Evolutionary conservation across 805 yeast genomes (phyloP).

Genomic region (Candida argentea): DNA sequence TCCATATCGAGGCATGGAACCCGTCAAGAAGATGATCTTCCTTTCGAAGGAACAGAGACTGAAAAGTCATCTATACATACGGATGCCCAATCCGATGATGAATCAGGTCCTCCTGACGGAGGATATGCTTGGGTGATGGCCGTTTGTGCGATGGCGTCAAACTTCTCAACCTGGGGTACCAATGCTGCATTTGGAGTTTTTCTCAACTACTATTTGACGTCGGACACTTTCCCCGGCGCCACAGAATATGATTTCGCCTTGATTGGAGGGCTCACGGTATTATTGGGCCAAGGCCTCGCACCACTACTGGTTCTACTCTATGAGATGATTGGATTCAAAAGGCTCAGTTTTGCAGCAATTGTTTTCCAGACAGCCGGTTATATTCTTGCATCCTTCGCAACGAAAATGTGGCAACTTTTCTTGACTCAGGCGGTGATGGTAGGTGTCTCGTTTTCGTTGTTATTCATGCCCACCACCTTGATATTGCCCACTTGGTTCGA

Average conservation of each 20-base stretch:
- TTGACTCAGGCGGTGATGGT: constrained; percentile 43
- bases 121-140: constrained; percentile 47
- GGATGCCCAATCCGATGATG: neutral
- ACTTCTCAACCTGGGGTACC: constrained; percentile 49
- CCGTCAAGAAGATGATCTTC: constrained; percentile 2
- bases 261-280: constrained; percentile 41
- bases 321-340: constrained; percentile 40
- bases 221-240: constrained; percentile 30
- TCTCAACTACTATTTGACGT: constrained; percentile 38
- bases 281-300: constrained; percentile 43
- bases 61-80: no score
- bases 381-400: constrained; percentile 42
- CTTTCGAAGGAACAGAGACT: constrained; percentile 2
- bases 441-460: constrained; percentile 36
- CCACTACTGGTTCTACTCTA: constrained; percentile 45
- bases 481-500: constrained; percentile 42
- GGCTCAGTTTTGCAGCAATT: constrained; percentile 38
- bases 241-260: constrained; percentile 38
- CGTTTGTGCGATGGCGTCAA: constrained; percentile 36
- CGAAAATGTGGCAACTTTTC: constrained; percentile 40
- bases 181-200: constrained; percentile 51
- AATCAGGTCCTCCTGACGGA: constrained; percentile 25
- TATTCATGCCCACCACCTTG: constrained; percentile 34
- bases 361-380: constrained; percentile 32
- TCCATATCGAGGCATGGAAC: constrained; percentile 6